These are phyloP conservation scores for Aspergillus taichungensis DNA, from an alignment of 495 filamentous ascomycete genomes.

Conservation along the genomic window DNA sequence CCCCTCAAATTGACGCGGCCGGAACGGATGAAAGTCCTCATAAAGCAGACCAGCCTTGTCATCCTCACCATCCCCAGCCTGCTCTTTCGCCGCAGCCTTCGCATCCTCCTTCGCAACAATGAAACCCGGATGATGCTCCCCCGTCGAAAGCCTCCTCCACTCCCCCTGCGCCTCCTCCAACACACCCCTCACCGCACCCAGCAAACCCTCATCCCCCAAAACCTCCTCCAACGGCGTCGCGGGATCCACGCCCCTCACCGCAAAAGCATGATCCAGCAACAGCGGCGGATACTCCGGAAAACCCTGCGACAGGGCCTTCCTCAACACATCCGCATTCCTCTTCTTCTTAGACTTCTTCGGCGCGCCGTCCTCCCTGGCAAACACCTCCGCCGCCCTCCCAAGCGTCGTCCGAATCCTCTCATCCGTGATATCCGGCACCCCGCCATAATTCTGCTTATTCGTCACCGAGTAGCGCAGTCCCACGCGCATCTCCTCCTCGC, in stretches of 20 bases:
- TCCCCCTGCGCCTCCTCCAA: conserved; percentile 53
- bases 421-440: conserved; percentile 62
- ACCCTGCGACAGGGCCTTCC: conserved; percentile 68
- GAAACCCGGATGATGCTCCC: conserved; percentile 52
- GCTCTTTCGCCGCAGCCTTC: conserved; percentile 19
- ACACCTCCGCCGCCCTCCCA: conserved; percentile 50
- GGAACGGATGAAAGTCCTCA: conserved; percentile 93
- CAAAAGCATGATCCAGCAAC: conserved; percentile 78
- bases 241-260: conserved; percentile 56
- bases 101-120: conserved; percentile 69
- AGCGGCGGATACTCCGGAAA: conserved; percentile 83
- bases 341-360: conserved; percentile 72
- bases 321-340: conserved; percentile 61
- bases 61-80: conserved; percentile 12
- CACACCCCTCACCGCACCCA: conserved; percentile 54
- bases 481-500: conserved; percentile 60
- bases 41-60: conserved; percentile 55
- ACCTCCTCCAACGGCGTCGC: conserved; percentile 57
- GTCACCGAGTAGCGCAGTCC: conserved; percentile 72
- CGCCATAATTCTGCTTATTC: conserved; percentile 71
- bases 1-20: conserved; percentile 71
- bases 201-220: conserved; percentile 51
- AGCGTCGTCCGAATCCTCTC: conserved; percentile 63
- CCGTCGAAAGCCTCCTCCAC: conserved; percentile 35
- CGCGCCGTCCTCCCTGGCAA: conserved; percentile 37